Percentiles rank a stretch among this genome's conserved stretches.
These are phyloP conservation scores for Massariosphaeria phaeospora DNA, from an alignment of 495 filamentous ascomycete species.

Conservation along the genomic window DNA sequence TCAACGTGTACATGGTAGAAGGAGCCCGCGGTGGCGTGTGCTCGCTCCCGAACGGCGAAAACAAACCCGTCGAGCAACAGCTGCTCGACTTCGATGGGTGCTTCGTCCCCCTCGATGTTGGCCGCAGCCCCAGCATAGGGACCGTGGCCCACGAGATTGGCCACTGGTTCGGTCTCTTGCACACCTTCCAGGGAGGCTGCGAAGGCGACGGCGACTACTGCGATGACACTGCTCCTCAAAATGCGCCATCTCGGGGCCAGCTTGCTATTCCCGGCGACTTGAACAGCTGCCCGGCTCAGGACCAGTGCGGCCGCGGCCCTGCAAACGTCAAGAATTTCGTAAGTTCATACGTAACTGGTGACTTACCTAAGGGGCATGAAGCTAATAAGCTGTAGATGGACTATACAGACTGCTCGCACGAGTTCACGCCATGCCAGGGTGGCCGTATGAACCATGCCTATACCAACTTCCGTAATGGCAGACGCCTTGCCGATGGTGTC, in stretches of 20 bases:
- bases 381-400: slow-evolving; percentile 14
- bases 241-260: slow-evolving; percentile 44
- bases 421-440: slow-evolving; percentile 29
- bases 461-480: neutral
- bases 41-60: slow-evolving; percentile 3
- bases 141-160: slow-evolving; percentile 40
- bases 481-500: slow-evolving; percentile 2
- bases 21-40: slow-evolving; percentile 23
- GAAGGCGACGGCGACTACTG: slow-evolving; percentile 49
- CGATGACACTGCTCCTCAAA: slow-evolving; percentile 51
- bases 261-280: slow-evolving; percentile 14
- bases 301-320: slow-evolving; percentile 48
- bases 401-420: slow-evolving; percentile 23
- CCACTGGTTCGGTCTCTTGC: slow-evolving; percentile 56
- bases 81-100: slow-evolving; percentile 22
- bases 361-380: neutral
- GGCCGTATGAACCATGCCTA: slow-evolving; percentile 13
- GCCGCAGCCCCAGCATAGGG: neutral
- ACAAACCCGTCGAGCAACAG: slow-evolving; percentile 6
- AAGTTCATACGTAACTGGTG: neutral
- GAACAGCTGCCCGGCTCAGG: slow-evolving; percentile 44
- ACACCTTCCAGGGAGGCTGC: slow-evolving; percentile 50
- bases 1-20: slow-evolving; percentile 37
- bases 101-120: slow-evolving; percentile 11
- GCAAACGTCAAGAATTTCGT: slow-evolving; percentile 46